Percentiles rank a stretch among this genome's conserved stretches.
Conservation (phyloP, 768 basidiomycete genomes). For the Collybia nuda region DNA sequence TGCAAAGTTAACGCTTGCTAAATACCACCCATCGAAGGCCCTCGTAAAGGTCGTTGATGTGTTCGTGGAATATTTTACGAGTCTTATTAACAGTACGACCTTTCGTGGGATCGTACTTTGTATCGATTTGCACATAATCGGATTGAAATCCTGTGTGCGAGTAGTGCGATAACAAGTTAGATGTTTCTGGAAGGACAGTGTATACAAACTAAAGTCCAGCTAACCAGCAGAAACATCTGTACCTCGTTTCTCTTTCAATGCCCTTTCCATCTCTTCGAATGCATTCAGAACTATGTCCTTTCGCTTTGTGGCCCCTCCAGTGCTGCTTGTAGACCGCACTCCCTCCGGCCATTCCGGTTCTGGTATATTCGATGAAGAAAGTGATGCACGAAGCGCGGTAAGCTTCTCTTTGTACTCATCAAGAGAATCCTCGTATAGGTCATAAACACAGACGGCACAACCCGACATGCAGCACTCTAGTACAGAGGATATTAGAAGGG, state of each 20-base stretch:
- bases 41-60: constrained; percentile 33
- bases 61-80: constrained; percentile 11
- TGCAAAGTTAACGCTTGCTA: constrained; percentile 33
- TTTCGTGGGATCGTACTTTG: not conserved
- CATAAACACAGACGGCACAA: constrained; percentile 90
- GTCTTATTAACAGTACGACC: not conserved
- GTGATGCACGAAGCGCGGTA: constrained; percentile 43
- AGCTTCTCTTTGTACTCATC: constrained; percentile 60
- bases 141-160: constrained; percentile 1
- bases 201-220: constrained; percentile 21
- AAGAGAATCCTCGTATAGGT: constrained; percentile 78
- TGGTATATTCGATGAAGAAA: constrained; percentile 49
- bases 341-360: constrained; percentile 64
- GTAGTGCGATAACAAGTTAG: not conserved
- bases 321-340: constrained; percentile 29
- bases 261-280: constrained; percentile 71
- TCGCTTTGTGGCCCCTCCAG: constrained; percentile 16
- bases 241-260: constrained; percentile 45
- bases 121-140: not conserved
- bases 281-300: constrained; percentile 50
- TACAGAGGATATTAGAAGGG: not conserved
- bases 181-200: constrained; percentile 1
- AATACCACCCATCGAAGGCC: constrained; percentile 50
- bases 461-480: constrained; percentile 95
- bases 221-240: constrained; percentile 1